Conservation (phyloP, 768 basidiomycete species). For the Boletus vermiculosoides region DNA sequence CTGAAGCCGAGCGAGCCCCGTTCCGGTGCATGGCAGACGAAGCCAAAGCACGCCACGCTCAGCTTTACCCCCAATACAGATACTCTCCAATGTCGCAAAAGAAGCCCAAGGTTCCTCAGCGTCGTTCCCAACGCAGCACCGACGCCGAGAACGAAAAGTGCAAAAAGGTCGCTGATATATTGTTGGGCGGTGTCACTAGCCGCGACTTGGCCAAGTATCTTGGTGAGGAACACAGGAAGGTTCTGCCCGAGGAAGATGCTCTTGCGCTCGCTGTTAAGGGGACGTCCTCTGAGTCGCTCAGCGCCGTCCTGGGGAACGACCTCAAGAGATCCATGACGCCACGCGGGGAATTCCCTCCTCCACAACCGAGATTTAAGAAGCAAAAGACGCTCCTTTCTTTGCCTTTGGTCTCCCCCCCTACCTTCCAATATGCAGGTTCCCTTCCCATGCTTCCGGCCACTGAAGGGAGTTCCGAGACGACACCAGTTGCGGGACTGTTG, state of each 20-base stretch:
- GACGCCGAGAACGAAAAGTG: constrained; percentile 40
- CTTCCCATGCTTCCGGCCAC: neutral
- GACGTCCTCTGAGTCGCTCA: neutral
- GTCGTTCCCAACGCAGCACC: constrained; percentile 33
- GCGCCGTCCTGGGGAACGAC: neutral
- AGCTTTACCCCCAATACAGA: constrained; percentile 58
- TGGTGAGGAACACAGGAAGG: constrained; percentile 4
- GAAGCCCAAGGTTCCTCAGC: constrained; percentile 29
- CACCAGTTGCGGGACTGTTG: neutral
- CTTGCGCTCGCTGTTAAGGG: neutral
- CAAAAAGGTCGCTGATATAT: constrained; percentile 36
- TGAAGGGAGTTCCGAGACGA: constrained; percentile 1
- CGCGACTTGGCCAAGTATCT: constrained; percentile 28
- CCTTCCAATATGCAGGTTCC: neutral
- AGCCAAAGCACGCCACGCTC: constrained; percentile 47
- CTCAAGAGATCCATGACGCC: constrained; percentile 10
- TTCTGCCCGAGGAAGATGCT: neutral
- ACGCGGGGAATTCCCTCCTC: neutral
- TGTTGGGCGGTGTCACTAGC: constrained; percentile 36
- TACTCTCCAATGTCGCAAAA: constrained; percentile 50
- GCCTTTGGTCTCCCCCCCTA: neutral
- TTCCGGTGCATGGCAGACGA: constrained; percentile 50
- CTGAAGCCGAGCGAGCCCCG: constrained; percentile 42
- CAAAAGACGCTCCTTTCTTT: neutral
- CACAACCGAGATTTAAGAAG: constrained; percentile 10